These are phyloP conservation scores for Sesbania bispinosa DNA, from an alignment of 306 rosid species.

Conservation along the genomic window DNA sequence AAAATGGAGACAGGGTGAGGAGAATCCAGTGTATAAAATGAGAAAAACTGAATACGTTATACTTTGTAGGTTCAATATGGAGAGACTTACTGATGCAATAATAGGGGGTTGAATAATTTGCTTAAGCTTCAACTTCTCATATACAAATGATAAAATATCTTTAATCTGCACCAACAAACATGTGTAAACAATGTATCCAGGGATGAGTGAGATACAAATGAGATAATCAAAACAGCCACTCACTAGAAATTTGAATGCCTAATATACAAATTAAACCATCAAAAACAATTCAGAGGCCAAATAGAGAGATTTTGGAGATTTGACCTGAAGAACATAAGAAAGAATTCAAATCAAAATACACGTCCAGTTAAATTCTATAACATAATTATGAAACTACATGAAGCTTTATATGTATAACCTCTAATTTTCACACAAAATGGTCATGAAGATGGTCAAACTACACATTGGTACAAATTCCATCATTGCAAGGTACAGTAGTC, in stretches of 20 bases:
- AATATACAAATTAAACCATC: not conserved
- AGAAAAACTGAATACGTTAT: not conserved
- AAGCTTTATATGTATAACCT: not conserved
- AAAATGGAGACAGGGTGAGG: not conserved
- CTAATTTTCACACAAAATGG: not conserved
- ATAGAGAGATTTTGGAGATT: not conserved
- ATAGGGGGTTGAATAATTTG: constrained; percentile 96
- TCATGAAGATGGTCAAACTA: not conserved
- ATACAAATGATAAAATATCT: constrained; percentile 33
- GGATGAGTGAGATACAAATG: not conserved
- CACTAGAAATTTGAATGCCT: not conserved
- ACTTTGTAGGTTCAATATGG: not conserved
- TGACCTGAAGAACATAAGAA: not conserved
- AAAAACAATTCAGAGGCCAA: constrained; percentile 12
- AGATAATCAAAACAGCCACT: not conserved
- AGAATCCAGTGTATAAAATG: not conserved
- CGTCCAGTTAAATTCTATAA: not conserved
- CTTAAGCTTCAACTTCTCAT: constrained; percentile 84
- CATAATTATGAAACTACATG: not conserved
- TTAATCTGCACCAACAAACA: constrained; percentile 55
- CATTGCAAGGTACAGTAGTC: not conserved
- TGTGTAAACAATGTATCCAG: constrained; percentile 5
- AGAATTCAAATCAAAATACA: not conserved
- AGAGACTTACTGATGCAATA: constrained; percentile 84
- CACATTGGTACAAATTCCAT: not conserved